phyloP scores from a whole-genome alignment of 768 basidiomycete species.

The Vishniacozyma victoriae region DNA sequence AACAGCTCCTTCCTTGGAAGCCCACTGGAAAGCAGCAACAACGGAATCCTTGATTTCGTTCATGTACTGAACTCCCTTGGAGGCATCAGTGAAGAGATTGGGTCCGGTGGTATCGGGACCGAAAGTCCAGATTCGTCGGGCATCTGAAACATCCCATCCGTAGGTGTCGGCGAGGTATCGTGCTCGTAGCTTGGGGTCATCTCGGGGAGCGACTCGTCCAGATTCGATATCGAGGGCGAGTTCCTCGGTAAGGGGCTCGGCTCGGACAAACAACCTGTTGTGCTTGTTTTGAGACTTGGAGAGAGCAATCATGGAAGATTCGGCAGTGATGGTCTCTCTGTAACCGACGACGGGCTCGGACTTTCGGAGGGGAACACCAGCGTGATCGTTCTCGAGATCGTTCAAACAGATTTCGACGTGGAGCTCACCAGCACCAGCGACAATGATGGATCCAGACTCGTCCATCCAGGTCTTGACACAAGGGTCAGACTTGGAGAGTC shows the following conservation, averaged over 20 bases:
- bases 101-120: constrained; percentile 96
- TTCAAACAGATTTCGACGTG: constrained; percentile 99
- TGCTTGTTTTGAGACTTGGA: constrained; percentile 99
- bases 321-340: constrained; percentile 92
- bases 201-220: constrained; percentile 79
- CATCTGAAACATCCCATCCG: constrained; percentile 99
- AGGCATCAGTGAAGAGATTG: constrained; percentile 93
- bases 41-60: constrained; percentile 99
- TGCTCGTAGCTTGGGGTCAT: constrained; percentile 96
- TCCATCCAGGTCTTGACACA: constrained; percentile 93
- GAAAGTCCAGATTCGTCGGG: constrained; percentile 99
- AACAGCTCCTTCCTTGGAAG: constrained; percentile 94
- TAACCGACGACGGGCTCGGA: constrained; percentile 93
- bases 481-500: constrained; percentile 98
- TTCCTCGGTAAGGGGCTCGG: constrained; percentile 87
- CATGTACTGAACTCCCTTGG: constrained; percentile 98
- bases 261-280: constrained; percentile 95
- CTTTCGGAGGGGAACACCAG: constrained; percentile 96
- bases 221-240: constrained; percentile 84
- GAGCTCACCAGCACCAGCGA: constrained; percentile 97
- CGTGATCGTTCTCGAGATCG: constrained; percentile 99
- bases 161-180: constrained; percentile 91
- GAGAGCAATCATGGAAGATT: constrained; percentile 90
- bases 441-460: constrained; percentile 94
- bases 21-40: constrained; percentile 99